phyloP scores from a whole-genome alignment of 176 grass and related monocot species.

The Bothriochloa decipiens region DNA sequence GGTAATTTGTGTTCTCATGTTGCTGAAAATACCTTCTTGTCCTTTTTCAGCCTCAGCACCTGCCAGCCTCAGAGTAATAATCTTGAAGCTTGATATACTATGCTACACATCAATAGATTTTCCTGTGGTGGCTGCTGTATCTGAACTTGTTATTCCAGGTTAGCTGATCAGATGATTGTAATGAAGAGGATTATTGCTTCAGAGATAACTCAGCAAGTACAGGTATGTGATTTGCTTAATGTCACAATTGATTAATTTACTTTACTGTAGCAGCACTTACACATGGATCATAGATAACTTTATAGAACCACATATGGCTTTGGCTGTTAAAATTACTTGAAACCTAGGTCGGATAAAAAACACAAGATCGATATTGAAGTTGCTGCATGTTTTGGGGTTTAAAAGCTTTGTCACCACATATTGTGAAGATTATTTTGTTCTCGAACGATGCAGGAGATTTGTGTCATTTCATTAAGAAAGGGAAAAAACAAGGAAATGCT shows the following conservation, averaged over 20 bases:
- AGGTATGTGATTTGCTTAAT: slow-evolving; percentile 53
- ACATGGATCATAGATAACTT: not conserved
- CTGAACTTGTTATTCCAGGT: slow-evolving; percentile 81
- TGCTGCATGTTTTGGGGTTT: slow-evolving; percentile 3
- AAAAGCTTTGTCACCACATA: not conserved
- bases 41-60: slow-evolving; percentile 62
- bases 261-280: slow-evolving; percentile 24
- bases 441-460: not conserved
- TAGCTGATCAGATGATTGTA: slow-evolving; percentile 67
- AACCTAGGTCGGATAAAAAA: not conserved
- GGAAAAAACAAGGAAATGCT: too few species aligned
- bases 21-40: slow-evolving; percentile 24
- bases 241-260: not conserved
- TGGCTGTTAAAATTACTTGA: not conserved
- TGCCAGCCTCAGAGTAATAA: slow-evolving; percentile 52
- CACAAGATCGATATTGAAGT: not conserved
- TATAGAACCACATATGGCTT: not conserved
- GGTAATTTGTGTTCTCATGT: not conserved
- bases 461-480: not conserved
- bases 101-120: slow-evolving; percentile 73
- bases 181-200: slow-evolving; percentile 63
- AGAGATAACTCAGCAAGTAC: slow-evolving; percentile 60
- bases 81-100: slow-evolving; percentile 83
- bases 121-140: slow-evolving; percentile 61
- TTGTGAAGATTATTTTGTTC: not conserved